Evolutionary conservation across 345 rosid genomes (phyloP).

Genomic region (Tarenaya hassleriana): DNA sequence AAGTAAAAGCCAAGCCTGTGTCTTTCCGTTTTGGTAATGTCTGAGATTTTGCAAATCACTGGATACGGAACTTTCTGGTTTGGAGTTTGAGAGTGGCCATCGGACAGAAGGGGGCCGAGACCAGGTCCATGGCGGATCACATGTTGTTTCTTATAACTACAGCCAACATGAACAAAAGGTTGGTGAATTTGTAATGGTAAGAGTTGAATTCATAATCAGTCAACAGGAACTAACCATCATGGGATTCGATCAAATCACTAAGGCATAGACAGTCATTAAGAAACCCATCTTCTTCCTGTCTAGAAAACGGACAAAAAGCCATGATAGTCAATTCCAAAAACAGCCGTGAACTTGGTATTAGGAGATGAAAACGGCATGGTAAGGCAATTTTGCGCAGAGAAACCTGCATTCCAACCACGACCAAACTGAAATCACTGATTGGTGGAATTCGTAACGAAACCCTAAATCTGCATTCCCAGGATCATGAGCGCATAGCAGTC

Average conservation of each 20-base stretch:
- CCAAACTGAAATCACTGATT: too few relatives aligned
- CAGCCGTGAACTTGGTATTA: not conserved
- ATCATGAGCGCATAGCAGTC: too few relatives aligned
- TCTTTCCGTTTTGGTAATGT: constrained; percentile 29
- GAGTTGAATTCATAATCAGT: constrained; percentile 90
- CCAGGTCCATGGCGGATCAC: constrained; percentile 99
- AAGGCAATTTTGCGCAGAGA: constrained; percentile 58
- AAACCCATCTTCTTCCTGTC: constrained; percentile 66
- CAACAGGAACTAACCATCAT: constrained; percentile 84
- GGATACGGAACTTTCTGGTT: constrained; percentile 30
- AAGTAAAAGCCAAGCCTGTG: constrained; percentile 93
- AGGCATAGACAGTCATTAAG: constrained; percentile 67
- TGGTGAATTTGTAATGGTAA: too few relatives aligned
- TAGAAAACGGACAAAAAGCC: constrained; percentile 56
- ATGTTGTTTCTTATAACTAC: too few relatives aligned
- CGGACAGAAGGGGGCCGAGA: constrained; percentile 39
- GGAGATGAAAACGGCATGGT: constrained; percentile 3
- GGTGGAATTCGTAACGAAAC: too few relatives aligned
- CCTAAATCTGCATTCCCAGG: too few relatives aligned
- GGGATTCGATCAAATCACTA: constrained; percentile 62
- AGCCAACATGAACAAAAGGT: too few relatives aligned
- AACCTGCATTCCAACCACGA: constrained; percentile 35
- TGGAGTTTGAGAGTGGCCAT: constrained; percentile 22
- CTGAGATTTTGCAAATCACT: constrained; percentile 38
- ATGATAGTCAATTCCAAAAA: not conserved